Conservation (phyloP, 495 filamentous ascomycete species). For the Penicillium herquei region DNA sequence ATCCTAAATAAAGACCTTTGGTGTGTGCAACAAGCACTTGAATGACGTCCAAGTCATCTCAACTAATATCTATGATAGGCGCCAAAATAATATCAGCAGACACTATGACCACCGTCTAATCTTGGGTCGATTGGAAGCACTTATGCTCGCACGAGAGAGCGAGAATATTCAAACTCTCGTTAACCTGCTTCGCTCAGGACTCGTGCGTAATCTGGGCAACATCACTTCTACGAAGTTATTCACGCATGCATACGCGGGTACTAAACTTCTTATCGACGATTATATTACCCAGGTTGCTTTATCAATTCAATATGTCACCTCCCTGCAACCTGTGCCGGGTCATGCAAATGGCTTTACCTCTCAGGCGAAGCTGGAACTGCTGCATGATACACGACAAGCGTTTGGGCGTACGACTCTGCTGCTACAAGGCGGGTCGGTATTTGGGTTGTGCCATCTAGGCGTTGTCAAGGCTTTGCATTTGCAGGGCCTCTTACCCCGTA, state of each 20-base stretch:
- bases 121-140: slow-evolving; percentile 66
- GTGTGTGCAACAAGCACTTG: slow-evolving; percentile 36
- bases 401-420: slow-evolving; percentile 87
- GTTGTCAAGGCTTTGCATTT: slow-evolving; percentile 87
- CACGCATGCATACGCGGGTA: slow-evolving; percentile 82
- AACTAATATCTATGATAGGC: slow-evolving; percentile 44
- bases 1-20: slow-evolving; percentile 77
- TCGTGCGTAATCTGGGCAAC: slow-evolving; percentile 89
- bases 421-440: slow-evolving; percentile 87
- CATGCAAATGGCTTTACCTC: slow-evolving; percentile 63
- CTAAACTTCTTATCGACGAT: slow-evolving; percentile 86
- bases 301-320: slow-evolving; percentile 73
- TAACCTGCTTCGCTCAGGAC: slow-evolving; percentile 77
- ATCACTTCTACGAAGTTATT: slow-evolving; percentile 83
- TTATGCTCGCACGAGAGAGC: slow-evolving; percentile 71
- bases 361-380: slow-evolving; percentile 81
- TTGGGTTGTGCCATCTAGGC: slow-evolving; percentile 87
- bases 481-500: slow-evolving; percentile 79
- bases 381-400: slow-evolving; percentile 87
- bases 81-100: slow-evolving; percentile 74
- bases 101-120: slow-evolving; percentile 91
- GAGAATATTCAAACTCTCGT: slow-evolving; percentile 73
- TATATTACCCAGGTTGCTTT: slow-evolving; percentile 82
- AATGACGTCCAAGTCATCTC: not conserved
- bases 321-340: slow-evolving; percentile 60